A percentile compares a stretch with the other conserved stretches of the same genome.
phyloP scores from a whole-genome alignment of 371 early-diverging fungal genomes.

The Saksenaea oblongispora region DNA sequence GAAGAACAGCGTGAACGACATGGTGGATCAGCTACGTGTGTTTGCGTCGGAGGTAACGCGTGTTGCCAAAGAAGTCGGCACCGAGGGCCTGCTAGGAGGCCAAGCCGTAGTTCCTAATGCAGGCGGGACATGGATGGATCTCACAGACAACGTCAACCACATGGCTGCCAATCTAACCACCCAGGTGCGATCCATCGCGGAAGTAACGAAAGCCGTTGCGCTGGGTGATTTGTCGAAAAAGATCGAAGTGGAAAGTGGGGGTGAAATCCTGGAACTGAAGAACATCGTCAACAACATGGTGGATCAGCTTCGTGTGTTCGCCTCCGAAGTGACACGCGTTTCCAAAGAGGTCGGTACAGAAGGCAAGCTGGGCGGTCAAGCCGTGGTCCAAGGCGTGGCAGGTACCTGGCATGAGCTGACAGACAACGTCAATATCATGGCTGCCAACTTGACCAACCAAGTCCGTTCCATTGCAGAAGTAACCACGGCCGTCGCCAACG shows the following conservation, averaged over 20 bases:
- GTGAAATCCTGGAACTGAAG: conserved; percentile 12
- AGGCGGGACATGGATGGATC: conserved; percentile 53
- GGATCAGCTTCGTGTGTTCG: neutral
- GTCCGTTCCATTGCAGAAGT: conserved; percentile 19
- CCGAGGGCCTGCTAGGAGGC: conserved; percentile 17
- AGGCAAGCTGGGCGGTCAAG: conserved; percentile 40
- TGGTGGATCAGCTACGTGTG: neutral
- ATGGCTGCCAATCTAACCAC: conserved; percentile 10
- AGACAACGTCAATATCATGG: conserved; percentile 29
- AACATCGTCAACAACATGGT: conserved; percentile 1
- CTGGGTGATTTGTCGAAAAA: conserved; percentile 15
- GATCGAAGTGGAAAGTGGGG: conserved; percentile 10
- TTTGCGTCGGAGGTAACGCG: neutral
- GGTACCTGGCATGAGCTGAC: conserved; percentile 39
- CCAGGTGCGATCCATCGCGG: conserved; percentile 13
- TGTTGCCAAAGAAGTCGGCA: neutral
- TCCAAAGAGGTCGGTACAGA: conserved; percentile 30
- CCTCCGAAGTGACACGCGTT: conserved; percentile 42
- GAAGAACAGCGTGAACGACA: neutral
- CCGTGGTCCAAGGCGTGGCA: conserved; percentile 28
- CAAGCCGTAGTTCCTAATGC: conserved; percentile 33
- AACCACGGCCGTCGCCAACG: conserved; percentile 16
- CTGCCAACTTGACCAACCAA: conserved; percentile 17
- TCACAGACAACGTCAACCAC: conserved; percentile 26
- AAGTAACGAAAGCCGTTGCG: conserved; percentile 12